Percentiles rank a stretch among this genome's conserved stretches.
These are phyloP conservation scores for Aspergillus tamarii DNA, from an alignment of 2,329 filamentous ascomycete species.

Conservation along the genomic window DNA sequence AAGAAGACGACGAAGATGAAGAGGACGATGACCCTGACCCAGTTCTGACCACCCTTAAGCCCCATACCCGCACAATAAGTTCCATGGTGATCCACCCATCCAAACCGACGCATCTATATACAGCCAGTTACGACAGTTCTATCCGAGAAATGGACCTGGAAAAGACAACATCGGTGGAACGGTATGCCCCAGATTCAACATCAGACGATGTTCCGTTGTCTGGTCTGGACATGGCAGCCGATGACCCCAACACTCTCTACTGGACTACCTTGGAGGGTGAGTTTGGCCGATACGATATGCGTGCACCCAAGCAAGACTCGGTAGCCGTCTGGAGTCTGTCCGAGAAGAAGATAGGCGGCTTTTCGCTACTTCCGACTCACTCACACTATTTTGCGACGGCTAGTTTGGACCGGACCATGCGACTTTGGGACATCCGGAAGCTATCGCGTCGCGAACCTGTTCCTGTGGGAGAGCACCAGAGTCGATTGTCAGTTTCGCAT, in stretches of 20 bases:
- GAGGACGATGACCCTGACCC: slow-evolving; percentile 70
- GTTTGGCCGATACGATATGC: slow-evolving; percentile 80
- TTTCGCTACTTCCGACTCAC: slow-evolving; percentile 77
- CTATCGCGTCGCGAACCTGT: slow-evolving; percentile 66
- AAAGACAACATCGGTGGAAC: slow-evolving; percentile 76
- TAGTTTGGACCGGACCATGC: slow-evolving; percentile 83
- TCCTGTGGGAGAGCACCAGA: slow-evolving; percentile 79
- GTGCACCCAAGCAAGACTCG: slow-evolving; percentile 58
- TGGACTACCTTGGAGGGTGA: slow-evolving; percentile 85
- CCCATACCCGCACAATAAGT: slow-evolving; percentile 85
- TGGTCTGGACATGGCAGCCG: slow-evolving; percentile 74
- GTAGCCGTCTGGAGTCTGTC: slow-evolving; percentile 74
- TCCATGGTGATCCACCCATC: slow-evolving; percentile 76
- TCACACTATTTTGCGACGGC: slow-evolving; percentile 87
- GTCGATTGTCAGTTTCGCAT: slow-evolving; percentile 84
- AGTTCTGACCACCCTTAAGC: slow-evolving; percentile 85
- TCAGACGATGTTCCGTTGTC: slow-evolving; percentile 78
- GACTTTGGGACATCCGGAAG: slow-evolving; percentile 89
- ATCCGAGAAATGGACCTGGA: slow-evolving; percentile 84
- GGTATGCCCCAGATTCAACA: slow-evolving; percentile 74
- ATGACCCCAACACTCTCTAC: slow-evolving; percentile 73
- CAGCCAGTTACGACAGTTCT: slow-evolving; percentile 89
- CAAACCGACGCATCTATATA: slow-evolving; percentile 76
- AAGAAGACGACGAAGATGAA: slow-evolving; percentile 70
- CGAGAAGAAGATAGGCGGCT: slow-evolving; percentile 95